Percentiles rank a stretch among this genome's conserved stretches.
phyloP scores from a whole-genome alignment of 352 stramenopile genomes.

The Phytophthora tubulina region DNA sequence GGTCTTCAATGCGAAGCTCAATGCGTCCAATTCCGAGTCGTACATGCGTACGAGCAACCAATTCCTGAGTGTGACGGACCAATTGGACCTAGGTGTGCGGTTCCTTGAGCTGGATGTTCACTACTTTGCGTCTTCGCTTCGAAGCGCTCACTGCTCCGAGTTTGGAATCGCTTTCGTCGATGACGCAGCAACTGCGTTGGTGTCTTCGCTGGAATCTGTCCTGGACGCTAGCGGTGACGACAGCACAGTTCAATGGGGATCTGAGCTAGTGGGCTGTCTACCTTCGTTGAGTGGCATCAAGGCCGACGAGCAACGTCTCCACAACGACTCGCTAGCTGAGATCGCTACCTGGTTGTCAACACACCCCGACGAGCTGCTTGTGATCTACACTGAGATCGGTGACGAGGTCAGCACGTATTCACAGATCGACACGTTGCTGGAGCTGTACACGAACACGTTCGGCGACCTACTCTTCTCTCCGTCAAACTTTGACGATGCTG shows the following conservation, averaged over 20 bases:
- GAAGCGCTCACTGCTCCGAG: constrained; percentile 72
- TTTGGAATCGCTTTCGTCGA: constrained; percentile 63
- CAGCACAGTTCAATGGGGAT: constrained; percentile 53
- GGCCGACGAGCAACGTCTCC: constrained; percentile 60
- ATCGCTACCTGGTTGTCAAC: constrained; percentile 63
- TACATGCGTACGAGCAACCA: constrained; percentile 80
- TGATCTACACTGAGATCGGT: constrained; percentile 73
- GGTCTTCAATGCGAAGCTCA: constrained; percentile 64
- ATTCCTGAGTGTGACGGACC: constrained; percentile 76
- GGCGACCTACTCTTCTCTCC: constrained; percentile 64
- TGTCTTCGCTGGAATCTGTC: constrained; percentile 43
- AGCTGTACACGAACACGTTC: constrained; percentile 58
- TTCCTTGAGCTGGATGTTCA: constrained; percentile 85
- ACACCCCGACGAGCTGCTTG: constrained; percentile 54
- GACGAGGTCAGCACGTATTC: constrained; percentile 52
- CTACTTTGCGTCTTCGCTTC: constrained; percentile 70
- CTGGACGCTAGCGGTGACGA: constrained; percentile 44
- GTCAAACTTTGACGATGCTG: constrained; percentile 44
- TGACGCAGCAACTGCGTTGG: constrained; percentile 47
- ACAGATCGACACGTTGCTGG: constrained; percentile 55
- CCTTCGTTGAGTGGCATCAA: constrained; percentile 83
- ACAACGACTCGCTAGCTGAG: constrained; percentile 65
- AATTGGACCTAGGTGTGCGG: constrained; percentile 73
- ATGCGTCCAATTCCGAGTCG: constrained; percentile 49
- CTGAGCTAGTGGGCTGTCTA: constrained; percentile 69